Evolutionary conservation across 306 rosid species (phyloP), one percentile per base, ranked within the genome.

Genomic region (Castanea mollissima): DNA sequence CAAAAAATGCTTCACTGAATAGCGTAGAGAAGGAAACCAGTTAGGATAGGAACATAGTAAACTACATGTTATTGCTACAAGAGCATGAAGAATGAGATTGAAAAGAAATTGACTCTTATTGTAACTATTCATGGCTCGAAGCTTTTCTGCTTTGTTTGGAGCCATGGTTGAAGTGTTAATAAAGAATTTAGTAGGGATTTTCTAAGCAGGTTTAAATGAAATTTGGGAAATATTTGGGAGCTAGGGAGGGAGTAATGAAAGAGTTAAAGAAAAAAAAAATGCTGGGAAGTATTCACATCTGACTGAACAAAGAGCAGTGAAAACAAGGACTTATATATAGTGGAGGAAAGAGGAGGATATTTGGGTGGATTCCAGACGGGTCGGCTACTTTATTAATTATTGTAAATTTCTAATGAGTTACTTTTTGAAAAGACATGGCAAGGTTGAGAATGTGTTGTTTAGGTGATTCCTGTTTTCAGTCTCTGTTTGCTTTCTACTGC

Each of bases 41-140:
- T 80, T 57, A 18, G 87, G 72, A 44, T 72, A 79, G 8, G 82
- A 85, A 35, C 80, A 80, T 44, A 85, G 71, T 2, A 83, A 76
- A 71, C 79, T 73, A 38, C 86, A 85, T 23, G 76, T 31, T 27
- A 86, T 9, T 7, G 83, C 83, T 74, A 85, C 21, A 69, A 88
- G 65, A 56, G 74, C 71, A 57, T 76, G 78, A 57, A 80, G 49
- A 60, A 74, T 11, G 51, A 85, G 74, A 74, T 73, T 80, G 74
- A 69, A 68, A n/a, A 82, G 27, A 64, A 81, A 76, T 20, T 56
- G 76, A 44, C 12, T 60, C 63, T 75, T 54, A 55, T 73, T 78
- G 85, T 72, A 59, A 52, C 32, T 59, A 14, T 85, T 85, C 75
- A 80, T 67, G 80, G 82, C 62, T 59, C 63, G 55, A 35, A 72